These are phyloP conservation scores for Colletotrichum camelliae DNA, from an alignment of 2,329 filamentous ascomycete species.

Conservation along the genomic window DNA sequence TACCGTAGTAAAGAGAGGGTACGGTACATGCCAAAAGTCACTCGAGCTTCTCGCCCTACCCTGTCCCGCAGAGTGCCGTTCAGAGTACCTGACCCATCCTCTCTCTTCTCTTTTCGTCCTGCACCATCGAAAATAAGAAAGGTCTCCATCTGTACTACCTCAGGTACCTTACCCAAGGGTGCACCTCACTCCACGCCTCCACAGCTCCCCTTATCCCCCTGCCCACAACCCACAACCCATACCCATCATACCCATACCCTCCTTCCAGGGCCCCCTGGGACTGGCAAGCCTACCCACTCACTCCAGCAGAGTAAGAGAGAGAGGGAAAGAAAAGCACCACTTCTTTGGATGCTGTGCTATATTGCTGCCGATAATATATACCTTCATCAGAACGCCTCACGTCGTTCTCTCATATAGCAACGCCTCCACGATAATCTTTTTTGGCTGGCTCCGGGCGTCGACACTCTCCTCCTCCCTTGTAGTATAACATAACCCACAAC, in stretches of 20 bases:
- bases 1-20: not conserved
- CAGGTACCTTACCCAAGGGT: slow-evolving; percentile 19
- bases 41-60: slow-evolving; percentile 5
- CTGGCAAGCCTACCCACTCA: not conserved
- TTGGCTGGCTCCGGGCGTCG: slow-evolving; percentile 11
- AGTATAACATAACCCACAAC: slow-evolving; percentile 14
- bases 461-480: slow-evolving; percentile 5
- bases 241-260: slow-evolving; percentile 14
- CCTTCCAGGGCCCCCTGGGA: slow-evolving; percentile 12
- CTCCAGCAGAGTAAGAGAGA: slow-evolving; percentile 2
- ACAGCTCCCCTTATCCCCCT: slow-evolving; percentile 22
- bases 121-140: slow-evolving; percentile 22
- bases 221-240: slow-evolving; percentile 26
- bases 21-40: slow-evolving; percentile 25
- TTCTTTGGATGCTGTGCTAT: slow-evolving; percentile 24
- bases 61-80: not conserved
- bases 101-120: slow-evolving; percentile 21
- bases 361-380: slow-evolving; percentile 27
- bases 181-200: slow-evolving; percentile 24
- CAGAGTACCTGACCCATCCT: slow-evolving; percentile 22
- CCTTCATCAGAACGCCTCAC: slow-evolving; percentile 25
- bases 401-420: slow-evolving; percentile 15
- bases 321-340: slow-evolving; percentile 18
- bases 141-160: slow-evolving; percentile 17
- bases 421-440: slow-evolving; percentile 22